These are phyloP conservation scores for Wickerhamiella australiensis DNA, from an alignment of 805 yeast species.

Conservation along the genomic window DNA sequence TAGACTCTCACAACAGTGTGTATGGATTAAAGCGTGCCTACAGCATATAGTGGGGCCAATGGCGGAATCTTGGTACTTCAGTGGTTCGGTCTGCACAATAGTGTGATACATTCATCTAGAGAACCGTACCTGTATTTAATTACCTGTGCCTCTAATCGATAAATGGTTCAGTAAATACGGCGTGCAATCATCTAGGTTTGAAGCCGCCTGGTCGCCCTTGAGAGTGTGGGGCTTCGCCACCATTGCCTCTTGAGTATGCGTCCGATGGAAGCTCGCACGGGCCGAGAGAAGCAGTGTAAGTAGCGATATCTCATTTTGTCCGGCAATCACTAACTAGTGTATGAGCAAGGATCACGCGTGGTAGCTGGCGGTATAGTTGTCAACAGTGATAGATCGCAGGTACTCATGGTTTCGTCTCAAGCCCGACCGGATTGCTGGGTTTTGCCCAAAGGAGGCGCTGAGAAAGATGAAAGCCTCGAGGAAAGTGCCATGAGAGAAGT, in stretches of 20 bases:
- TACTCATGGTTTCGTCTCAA: slow-evolving; percentile 68
- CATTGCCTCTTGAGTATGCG: slow-evolving; percentile 2
- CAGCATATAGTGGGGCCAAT: too few species aligned
- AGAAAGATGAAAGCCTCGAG: slow-evolving; percentile 52
- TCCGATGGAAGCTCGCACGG: slow-evolving; percentile 29
- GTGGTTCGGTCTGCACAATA: too few species aligned
- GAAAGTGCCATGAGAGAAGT: slow-evolving; percentile 71
- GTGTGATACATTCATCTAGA: too few species aligned
- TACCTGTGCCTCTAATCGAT: too few species aligned
- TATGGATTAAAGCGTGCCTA: too few species aligned
- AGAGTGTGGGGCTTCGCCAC: too few species aligned
- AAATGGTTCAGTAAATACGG: too few species aligned
- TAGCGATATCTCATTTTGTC: background rate
- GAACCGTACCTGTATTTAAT: too few species aligned
- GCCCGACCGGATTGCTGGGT: slow-evolving; percentile 67
- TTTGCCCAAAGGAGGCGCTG: slow-evolving; percentile 93
- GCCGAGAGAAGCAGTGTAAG: slow-evolving; percentile 29
- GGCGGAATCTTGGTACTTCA: too few species aligned
- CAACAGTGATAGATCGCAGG: slow-evolving; percentile 40
- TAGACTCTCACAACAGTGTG: too few species aligned
- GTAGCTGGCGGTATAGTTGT: slow-evolving; percentile 89
- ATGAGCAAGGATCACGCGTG: slow-evolving; percentile 59
- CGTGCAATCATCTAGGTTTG: too few species aligned
- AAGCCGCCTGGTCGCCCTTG: too few species aligned
- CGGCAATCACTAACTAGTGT: slow-evolving; percentile 26